Base-by-base conservation (phyloP, 2,329 filamentous ascomycete genomes). In the Niveomyces coronatus region DNA sequence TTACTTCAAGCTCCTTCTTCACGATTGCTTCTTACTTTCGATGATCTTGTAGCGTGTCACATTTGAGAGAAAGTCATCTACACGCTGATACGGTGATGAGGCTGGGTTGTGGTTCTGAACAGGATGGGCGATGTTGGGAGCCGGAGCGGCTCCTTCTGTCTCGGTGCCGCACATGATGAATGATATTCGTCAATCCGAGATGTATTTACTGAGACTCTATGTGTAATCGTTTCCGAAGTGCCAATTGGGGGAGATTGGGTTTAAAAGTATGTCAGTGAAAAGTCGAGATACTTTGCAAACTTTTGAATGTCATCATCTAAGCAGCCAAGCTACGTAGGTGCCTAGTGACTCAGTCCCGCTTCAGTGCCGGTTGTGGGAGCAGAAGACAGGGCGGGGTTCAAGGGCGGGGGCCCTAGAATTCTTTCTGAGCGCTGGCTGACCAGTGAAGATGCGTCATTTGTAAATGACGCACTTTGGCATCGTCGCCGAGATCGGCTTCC, bases 11-110 rank as follows among this genome's bases (percentile, higher is more conserved):
- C 23, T 9, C 20, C 32, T 7, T 5, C 15, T 9, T n/a, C 14
- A 35, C 8, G 5, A 23, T 24, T 20, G 10, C 17, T 9, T 18
- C 32, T 14, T 36, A 36, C 34, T 36, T 17, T 36, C 34, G 28
- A 36, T 36, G 15, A 36, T 36, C 34, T 85, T 76, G 67, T 85
- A 85, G 45, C 72, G 72, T 47, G 71, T 74, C 46, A 84, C 70
- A 54, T 76, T 76, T 62, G 65, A 71, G 45, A 85, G 63, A 64
- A 81, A 85, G 63, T 85, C 81, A 49, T 76, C 78, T 37, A 83
- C 77, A 22, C 73, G 70, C 47, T 71, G 65, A 62, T 80, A 80
- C 34, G 72, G 72, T 53, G 65, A 36, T 26, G 34, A 36, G 8
- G 32, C 32, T 8, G 32, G 65, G 33, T 38, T 44, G 35, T 41